Percentiles rank a stretch among this genome's conserved stretches.
Conservation (phyloP, 495 filamentous ascomycete species). For the Penicillium mononematosum region DNA sequence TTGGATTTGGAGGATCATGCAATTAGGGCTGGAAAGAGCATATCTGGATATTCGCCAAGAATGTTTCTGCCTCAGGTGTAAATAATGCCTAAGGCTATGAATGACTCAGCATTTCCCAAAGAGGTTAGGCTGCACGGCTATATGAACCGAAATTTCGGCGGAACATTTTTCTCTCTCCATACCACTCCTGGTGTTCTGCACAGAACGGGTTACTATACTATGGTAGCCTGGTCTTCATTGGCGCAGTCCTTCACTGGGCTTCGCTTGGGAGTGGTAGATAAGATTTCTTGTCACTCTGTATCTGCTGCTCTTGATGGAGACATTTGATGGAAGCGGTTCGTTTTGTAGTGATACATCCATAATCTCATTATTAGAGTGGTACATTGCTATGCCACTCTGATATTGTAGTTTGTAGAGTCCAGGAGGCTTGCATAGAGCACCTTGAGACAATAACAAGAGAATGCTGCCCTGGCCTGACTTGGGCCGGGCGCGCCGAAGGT, state of each 20-base stretch:
- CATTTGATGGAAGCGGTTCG: slow-evolving; percentile 82
- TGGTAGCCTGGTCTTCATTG: slow-evolving; percentile 43
- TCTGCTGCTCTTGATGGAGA: slow-evolving; percentile 85
- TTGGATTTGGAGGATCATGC: too few species aligned
- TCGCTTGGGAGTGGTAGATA: slow-evolving; percentile 66
- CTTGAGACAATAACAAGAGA: not conserved
- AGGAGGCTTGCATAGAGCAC: not conserved
- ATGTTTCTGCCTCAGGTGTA: not conserved
- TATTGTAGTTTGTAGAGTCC: slow-evolving; percentile 2
- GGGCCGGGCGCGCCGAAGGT: slow-evolving; percentile 8
- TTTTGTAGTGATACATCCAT: slow-evolving; percentile 56
- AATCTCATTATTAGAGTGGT: slow-evolving; percentile 20
- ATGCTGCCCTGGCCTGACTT: not conserved
- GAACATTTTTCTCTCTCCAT: slow-evolving; percentile 34
- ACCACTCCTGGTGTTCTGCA: slow-evolving; percentile 48
- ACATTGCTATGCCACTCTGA: not conserved
- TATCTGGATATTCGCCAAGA: too few species aligned
- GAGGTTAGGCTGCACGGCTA: slow-evolving; percentile 12
- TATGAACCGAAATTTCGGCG: slow-evolving; percentile 21
- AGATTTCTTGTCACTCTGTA: slow-evolving; percentile 72
- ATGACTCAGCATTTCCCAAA: slow-evolving; percentile 21
- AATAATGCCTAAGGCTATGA: not conserved
- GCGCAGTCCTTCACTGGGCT: slow-evolving; percentile 70
- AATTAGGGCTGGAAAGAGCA: too few species aligned
- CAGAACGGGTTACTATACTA: slow-evolving; percentile 53